Conservation (phyloP, 2,329 filamentous ascomycete genomes). For the Colletotrichum liriopes region DNA sequence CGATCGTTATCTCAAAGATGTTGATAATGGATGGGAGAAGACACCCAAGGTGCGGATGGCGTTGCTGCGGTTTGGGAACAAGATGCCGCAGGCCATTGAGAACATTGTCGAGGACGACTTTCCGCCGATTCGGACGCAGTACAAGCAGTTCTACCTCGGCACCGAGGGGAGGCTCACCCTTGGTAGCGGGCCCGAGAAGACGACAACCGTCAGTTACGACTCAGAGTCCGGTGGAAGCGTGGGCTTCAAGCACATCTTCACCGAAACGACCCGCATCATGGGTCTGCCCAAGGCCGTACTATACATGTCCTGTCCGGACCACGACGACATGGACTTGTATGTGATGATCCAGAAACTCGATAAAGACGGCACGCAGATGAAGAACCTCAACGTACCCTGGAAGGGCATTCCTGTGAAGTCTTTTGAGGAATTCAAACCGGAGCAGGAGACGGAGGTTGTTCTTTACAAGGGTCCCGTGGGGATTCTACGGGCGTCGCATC, state of each 20-base stretch:
- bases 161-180: constrained; percentile 49
- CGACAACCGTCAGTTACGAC: constrained; percentile 47
- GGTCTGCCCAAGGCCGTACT: constrained; percentile 62
- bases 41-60: constrained; percentile 61
- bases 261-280: constrained; percentile 56
- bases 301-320: constrained; percentile 60
- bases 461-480: constrained; percentile 48
- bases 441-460: constrained; percentile 47
- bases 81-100: constrained; percentile 46
- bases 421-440: constrained; percentile 44
- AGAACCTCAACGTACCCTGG: constrained; percentile 49
- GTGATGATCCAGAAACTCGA: constrained; percentile 49
- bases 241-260: constrained; percentile 58
- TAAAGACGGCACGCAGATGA: constrained; percentile 41
- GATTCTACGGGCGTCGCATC: constrained; percentile 46
- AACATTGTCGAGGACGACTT: constrained; percentile 51
- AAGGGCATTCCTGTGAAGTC: constrained; percentile 39
- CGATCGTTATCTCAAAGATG: constrained; percentile 60
- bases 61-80: constrained; percentile 50
- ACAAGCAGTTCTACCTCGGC: constrained; percentile 51
- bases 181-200: constrained; percentile 56
- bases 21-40: constrained; percentile 61
- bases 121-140: constrained; percentile 41
- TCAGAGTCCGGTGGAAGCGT: constrained; percentile 9
- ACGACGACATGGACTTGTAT: constrained; percentile 61